Percentiles rank a stretch among this genome's conserved stretches.
Evolutionary conservation across 306 rosid genomes (phyloP).

Genomic region (Argentina anserina): DNA sequence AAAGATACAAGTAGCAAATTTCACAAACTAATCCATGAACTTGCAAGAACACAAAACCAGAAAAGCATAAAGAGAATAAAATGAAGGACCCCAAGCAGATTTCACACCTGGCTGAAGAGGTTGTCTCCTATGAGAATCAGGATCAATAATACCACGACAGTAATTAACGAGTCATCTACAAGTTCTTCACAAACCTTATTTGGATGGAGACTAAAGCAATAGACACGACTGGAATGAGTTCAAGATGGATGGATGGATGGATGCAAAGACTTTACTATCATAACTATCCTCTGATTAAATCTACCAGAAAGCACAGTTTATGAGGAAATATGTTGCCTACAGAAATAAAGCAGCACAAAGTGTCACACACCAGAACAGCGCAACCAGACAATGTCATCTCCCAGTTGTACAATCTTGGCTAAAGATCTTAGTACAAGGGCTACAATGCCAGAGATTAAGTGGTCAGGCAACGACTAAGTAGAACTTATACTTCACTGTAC

Average conservation of each 20-base stretch:
- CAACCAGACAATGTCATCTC: not conserved
- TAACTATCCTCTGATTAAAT: not conserved
- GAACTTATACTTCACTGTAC: not conserved
- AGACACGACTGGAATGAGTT: not conserved
- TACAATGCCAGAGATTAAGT: not conserved
- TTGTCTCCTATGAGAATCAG: not conserved
- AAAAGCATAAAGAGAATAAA: no score
- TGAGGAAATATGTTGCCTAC: not conserved
- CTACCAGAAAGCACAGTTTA: not conserved
- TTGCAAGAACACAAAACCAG: no score
- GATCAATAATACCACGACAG: not conserved
- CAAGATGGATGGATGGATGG: no score
- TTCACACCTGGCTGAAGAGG: not conserved
- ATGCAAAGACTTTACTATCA: not conserved
- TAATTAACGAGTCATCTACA: not conserved
- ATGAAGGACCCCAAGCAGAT: not conserved
- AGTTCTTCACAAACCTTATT: no score
- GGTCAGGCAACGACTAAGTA: not conserved
- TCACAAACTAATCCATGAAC: no score
- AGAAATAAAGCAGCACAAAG: not conserved
- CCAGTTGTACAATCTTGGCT: not conserved
- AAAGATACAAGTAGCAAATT: no score
- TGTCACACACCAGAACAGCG: not conserved
- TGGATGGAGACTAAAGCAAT: not conserved
- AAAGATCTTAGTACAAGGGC: not conserved